Evolutionary conservation across 1,284 basidiomycete genomes (phyloP).

Genomic region (Heimioporus retisporus): DNA sequence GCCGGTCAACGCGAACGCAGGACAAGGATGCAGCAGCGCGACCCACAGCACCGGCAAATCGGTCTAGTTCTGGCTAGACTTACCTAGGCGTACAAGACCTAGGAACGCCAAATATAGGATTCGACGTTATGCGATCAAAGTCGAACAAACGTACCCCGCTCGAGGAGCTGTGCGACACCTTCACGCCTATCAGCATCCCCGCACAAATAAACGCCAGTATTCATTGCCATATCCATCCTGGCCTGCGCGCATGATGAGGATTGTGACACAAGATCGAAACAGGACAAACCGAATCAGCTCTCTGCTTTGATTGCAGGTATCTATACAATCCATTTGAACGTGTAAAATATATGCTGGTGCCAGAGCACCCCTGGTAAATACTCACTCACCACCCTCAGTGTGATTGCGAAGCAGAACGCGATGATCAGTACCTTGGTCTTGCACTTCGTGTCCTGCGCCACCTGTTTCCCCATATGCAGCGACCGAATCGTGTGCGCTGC

Average conservation of each 20-base stretch:
- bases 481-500: slow-evolving; percentile 76
- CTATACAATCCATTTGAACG: slow-evolving; percentile 59
- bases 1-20: too few relatives aligned
- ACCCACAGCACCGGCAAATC: too few relatives aligned
- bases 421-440: slow-evolving; percentile 58
- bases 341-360: slow-evolving; percentile 20
- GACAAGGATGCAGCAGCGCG: too few relatives aligned
- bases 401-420: slow-evolving; percentile 55
- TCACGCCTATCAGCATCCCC: slow-evolving; percentile 74
- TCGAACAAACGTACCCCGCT: slow-evolving; percentile 44
- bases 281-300: slow-evolving; percentile 33
- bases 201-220: slow-evolving; percentile 75
- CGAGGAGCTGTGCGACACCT: slow-evolving; percentile 72
- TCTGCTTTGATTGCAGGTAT: slow-evolving; percentile 69
- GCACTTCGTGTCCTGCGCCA: slow-evolving; percentile 63
- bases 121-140: too few relatives aligned
- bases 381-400: slow-evolving; percentile 65
- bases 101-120: too few relatives aligned
- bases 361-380: slow-evolving; percentile 62
- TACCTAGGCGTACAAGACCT: too few relatives aligned
- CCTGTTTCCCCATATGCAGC: slow-evolving; percentile 63
- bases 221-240: slow-evolving; percentile 45
- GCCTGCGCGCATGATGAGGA: too few relatives aligned
- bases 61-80: too few relatives aligned
- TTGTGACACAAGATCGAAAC: slow-evolving; percentile 3